Evolutionary conservation across 495 filamentous ascomycete genomes (phyloP).

Genomic region (Aspergillus affinis): DNA sequence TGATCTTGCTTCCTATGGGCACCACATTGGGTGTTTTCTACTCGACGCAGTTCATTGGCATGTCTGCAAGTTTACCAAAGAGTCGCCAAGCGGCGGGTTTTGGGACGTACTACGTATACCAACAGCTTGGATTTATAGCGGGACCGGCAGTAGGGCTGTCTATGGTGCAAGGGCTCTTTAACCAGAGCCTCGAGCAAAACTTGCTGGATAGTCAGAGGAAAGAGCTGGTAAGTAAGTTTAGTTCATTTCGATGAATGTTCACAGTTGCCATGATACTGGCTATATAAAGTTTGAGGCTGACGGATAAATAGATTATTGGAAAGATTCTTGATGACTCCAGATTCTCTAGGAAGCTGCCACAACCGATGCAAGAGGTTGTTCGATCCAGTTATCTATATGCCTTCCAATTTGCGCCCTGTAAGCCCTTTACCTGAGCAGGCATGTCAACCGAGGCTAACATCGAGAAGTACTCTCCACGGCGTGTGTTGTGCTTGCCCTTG

Average conservation of each 20-base stretch:
- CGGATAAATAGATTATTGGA: conserved; percentile 22
- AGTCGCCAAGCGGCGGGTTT: conserved; percentile 25
- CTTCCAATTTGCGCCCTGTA: conserved; percentile 31
- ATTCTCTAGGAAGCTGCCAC: conserved; percentile 18
- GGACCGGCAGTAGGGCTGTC: conserved; percentile 25
- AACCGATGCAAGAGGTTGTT: conserved; percentile 15
- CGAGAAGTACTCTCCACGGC: conserved; percentile 2
- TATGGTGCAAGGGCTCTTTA: conserved; percentile 28
- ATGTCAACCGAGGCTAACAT: not conserved
- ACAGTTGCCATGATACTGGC: not conserved
- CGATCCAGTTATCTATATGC: conserved; percentile 24
- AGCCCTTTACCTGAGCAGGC: conserved; percentile 3
- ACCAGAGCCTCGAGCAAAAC: conserved; percentile 10
- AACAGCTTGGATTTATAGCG: conserved; percentile 37
- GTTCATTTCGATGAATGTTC: not conserved
- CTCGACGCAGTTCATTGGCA: conserved; percentile 33
- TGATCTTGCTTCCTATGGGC: conserved; percentile 24
- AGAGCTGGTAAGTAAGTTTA: conserved; percentile 16
- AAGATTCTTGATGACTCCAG: conserved; percentile 27
- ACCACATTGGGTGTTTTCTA: conserved; percentile 27
- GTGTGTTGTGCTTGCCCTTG: conserved; percentile 1
- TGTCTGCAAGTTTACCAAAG: conserved; percentile 25
- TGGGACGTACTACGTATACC: conserved; percentile 33
- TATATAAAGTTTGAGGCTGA: not conserved
- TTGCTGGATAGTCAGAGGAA: conserved; percentile 13